These are phyloP conservation scores for Gynostemma pentaphyllum DNA, from an alignment of 306 rosid genomes.

Conservation along the genomic window DNA sequence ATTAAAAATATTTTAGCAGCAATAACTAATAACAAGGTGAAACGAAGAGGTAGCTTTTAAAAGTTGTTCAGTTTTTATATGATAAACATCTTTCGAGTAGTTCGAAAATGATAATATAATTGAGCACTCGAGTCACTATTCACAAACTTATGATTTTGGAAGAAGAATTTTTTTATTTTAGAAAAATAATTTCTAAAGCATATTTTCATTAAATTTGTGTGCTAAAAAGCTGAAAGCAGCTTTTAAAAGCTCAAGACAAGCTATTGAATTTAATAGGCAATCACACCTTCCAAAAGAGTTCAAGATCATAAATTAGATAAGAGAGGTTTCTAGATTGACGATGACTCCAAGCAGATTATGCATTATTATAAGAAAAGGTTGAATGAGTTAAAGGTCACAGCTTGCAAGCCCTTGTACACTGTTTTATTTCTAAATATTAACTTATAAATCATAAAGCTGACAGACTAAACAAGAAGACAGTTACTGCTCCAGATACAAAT, in stretches of 20 bases:
- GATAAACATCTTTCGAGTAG: too few relatives aligned
- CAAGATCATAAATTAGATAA: neutral
- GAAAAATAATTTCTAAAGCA: too few relatives aligned
- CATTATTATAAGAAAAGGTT: neutral
- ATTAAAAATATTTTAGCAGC: slow-evolving; percentile 11
- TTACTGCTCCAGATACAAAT: neutral
- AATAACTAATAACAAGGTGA: neutral
- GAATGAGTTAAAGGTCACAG: neutral
- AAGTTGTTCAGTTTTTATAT: too few relatives aligned
- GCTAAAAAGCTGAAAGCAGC: too few relatives aligned
- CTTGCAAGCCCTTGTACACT: neutral
- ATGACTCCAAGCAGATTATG: neutral
- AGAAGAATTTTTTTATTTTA: too few relatives aligned
- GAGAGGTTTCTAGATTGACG: neutral
- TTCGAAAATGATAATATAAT: too few relatives aligned
- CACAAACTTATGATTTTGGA: too few relatives aligned
- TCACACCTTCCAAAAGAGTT: neutral
- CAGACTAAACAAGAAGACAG: neutral
- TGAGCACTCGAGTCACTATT: too few relatives aligned
- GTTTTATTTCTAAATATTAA: neutral
- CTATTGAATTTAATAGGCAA: neutral
- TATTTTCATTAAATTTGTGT: too few relatives aligned
- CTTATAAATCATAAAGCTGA: neutral
- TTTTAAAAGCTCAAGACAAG: too few relatives aligned
- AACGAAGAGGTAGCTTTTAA: too few relatives aligned